phyloP scores from a whole-genome alignment of 176 grass and related monocot genomes.

The Oryza meyeriana region DNA sequence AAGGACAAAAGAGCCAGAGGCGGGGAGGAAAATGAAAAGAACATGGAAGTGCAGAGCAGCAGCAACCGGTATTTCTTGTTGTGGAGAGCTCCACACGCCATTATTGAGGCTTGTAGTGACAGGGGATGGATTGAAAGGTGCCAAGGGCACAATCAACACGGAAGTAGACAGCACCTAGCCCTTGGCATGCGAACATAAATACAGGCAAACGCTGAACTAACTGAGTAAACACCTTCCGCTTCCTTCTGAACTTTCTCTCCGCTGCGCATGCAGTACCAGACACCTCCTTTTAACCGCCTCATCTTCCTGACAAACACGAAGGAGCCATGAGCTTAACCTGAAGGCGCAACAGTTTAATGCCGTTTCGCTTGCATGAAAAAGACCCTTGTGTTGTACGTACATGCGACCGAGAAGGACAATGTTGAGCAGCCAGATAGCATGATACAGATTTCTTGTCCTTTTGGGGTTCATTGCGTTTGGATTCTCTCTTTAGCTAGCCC shows the following conservation, averaged over 20 bases:
- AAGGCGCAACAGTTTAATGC: neutral
- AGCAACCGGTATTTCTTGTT: conserved; percentile 26
- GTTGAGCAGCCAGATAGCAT: neutral
- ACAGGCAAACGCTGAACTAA: neutral
- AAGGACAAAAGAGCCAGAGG: neutral
- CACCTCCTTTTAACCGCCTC: neutral
- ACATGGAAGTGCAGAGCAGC: neutral
- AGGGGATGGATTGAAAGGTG: conserved; percentile 27
- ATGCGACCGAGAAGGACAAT: neutral
- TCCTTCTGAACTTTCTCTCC: neutral
- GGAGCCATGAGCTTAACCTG: neutral
- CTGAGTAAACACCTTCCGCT: neutral
- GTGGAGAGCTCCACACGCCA: conserved; percentile 13
- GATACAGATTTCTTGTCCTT: conserved; percentile 26
- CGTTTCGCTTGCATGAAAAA: conserved; percentile 18
- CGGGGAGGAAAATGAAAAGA: neutral
- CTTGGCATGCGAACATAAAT: conserved; percentile 4
- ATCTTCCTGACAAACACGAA: neutral
- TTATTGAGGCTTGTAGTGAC: conserved; percentile 5
- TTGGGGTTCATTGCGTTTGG: conserved; percentile 13
- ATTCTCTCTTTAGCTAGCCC: neutral
- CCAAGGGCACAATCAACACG: conserved; percentile 26
- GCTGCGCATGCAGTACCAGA: neutral
- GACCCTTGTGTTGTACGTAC: conserved; percentile 6
- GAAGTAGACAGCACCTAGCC: neutral